Evolutionary conservation across 441 rosid species (phyloP), one percentile per base, ranked within the genome.

Genomic region (Geranium incanum): DNA sequence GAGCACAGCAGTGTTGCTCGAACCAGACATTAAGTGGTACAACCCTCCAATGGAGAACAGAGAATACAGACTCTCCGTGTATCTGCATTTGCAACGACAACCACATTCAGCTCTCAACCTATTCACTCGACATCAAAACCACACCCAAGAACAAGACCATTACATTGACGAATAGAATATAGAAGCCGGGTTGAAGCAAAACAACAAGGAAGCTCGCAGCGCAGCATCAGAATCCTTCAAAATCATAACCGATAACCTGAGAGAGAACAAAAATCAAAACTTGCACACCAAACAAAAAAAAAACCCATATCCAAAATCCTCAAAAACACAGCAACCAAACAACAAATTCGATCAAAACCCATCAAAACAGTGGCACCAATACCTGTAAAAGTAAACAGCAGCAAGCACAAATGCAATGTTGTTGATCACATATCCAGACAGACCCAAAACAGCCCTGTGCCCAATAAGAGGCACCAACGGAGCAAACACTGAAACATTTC

Each of bases 171-270:
- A 85, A 75, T 92, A 92, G 68, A 92, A 92, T 79, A 94, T 81
- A 39, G 97, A 94, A 0, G 97, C 97, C 0, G 97, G 98, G 75
- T 92, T 92, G 85, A 91, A 90, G 83, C 96, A 90, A 78, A 94
- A 91, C 70, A 91, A 76, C 13, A 86, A 8, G 0, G 97, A 87
- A 72, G 98, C 93, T 67, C 81, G 78, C 33, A 94, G 68, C 66
- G 98, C 84, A 50, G 85, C 86, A 39, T 83, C 82, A 64, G 83
- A 52, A 74, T 94, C 95, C 87, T 80, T 86, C 87, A 94, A 82
- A 71, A 94, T 73, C 75, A 80, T 68, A 72, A 80, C 77, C 37
- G 97, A 89, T 76, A 92, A 77, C 91, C 98, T 92, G 87, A n/a
- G 68, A n/a, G 66, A 70, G 9, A 13, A 75, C 73, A 71, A 36